These are phyloP conservation scores for Neurospora hispaniola DNA, from an alignment of 495 filamentous ascomycete species.

Conservation along the genomic window DNA sequence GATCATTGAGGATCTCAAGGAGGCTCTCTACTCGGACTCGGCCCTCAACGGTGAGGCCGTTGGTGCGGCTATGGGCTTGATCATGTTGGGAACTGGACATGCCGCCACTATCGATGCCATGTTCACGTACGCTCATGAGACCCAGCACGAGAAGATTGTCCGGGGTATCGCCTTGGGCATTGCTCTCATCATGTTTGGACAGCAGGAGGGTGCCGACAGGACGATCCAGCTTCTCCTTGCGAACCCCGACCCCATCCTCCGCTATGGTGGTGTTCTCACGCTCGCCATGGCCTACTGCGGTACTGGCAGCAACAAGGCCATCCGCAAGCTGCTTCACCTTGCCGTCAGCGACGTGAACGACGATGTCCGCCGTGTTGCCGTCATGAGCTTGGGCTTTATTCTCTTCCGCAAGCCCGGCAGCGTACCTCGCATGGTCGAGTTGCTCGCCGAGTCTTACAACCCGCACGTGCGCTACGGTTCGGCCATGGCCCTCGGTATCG, in stretches of 20 bases:
- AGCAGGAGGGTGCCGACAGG: conserved; percentile 89
- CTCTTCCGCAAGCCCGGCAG: conserved; percentile 95
- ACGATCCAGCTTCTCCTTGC: conserved; percentile 86
- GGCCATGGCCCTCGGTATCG: conserved; percentile 96
- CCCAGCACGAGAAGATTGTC: conserved; percentile 97
- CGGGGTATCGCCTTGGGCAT: conserved; percentile 92
- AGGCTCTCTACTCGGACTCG: conserved; percentile 80
- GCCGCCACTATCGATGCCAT: conserved; percentile 84
- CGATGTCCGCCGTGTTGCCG: conserved; percentile 92
- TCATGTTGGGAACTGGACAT: conserved; percentile 95
- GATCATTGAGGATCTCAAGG: conserved; percentile 85
- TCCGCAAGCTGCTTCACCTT: conserved; percentile 91
- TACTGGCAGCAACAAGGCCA: conserved; percentile 95
- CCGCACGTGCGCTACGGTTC: conserved; percentile 97
- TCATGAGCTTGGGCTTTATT: conserved; percentile 97
- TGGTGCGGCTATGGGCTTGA: conserved; percentile 87
- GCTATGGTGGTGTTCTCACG: conserved; percentile 99
- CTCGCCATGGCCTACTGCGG: conserved; percentile 96
- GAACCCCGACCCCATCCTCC: conserved; percentile 84
- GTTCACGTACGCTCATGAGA: conserved; percentile 96
- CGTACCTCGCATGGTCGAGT: conserved; percentile 98
- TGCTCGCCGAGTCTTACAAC: conserved; percentile 96
- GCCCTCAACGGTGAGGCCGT: conserved; percentile 96
- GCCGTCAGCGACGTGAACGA: conserved; percentile 98
- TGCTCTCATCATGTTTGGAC: conserved; percentile 96